Evolutionary conservation across 23 red algal species (phyloP), one percentile per base, ranked within the genome.

Genomic region (Gracilariopsis chorda): DNA sequence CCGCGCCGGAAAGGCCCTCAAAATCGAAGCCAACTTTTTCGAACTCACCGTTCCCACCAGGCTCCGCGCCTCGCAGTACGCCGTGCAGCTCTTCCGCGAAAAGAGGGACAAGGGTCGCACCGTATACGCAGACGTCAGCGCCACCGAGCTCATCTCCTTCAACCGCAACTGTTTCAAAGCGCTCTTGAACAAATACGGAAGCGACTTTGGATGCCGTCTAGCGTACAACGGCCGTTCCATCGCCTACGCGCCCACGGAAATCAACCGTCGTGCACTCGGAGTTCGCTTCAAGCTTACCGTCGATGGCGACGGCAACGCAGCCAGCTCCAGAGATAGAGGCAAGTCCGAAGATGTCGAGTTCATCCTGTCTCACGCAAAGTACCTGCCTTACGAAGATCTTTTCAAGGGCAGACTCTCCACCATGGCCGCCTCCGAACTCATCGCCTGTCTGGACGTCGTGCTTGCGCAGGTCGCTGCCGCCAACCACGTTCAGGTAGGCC

Each of bases 191-290:
- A 39, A 63, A 21, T 67, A 77, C 35, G 63, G 45, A 7, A 41
- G 32, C n/a, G 71, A 91, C 14, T 79, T 82, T 48, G 88, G 59
- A 35, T 36, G 44, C 16, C 19, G 27, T 36, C 41, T 91, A 2
- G 88, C 88, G 36, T 91, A 81, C 40, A 74, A 91, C 72, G 88
- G 88, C 39, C 73, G 88, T 16, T 82, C 74, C 20, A 82, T 91
- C 12, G 88, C 88, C 21, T 91, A 91, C 58, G 88, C 88, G 13
- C 57, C 80, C 21, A 74, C 75, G 3, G 62, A 82, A 33, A 55
- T 82, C 32, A 70, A 80, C 36, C 61, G 75, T 0, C 20, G 69
- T 10, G 53, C 49, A 33, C 34, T 77, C 9, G 85, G 65, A 63
- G 28, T 20, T 56, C 51, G 55, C 8, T 77, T 48, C 45, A 21